Evolutionary conservation across 2,329 filamentous ascomycete species (phyloP).

Genomic region (Sordariomycetes sp.): DNA sequence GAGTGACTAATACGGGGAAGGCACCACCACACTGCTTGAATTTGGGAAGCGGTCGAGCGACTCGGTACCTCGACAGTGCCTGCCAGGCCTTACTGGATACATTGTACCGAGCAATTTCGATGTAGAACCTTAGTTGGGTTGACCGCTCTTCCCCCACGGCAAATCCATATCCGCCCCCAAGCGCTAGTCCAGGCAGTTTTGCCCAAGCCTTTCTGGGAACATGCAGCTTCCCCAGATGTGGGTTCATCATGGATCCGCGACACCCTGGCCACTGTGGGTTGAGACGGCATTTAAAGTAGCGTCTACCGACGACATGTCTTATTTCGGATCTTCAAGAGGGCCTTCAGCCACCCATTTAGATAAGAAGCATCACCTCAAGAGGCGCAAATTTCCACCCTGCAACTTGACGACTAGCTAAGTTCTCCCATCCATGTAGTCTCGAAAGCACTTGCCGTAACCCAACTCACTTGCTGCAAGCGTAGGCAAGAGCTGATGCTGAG

Average conservation of each 20-base stretch:
- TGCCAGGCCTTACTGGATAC: background rate
- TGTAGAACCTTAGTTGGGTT: background rate
- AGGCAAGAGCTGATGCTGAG: background rate
- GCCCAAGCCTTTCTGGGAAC: background rate
- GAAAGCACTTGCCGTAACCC: background rate
- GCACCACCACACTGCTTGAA: background rate
- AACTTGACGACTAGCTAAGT: background rate
- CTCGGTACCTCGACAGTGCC: background rate
- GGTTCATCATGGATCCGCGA: background rate
- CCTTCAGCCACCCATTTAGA: background rate
- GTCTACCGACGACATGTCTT: background rate
- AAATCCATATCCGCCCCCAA: background rate
- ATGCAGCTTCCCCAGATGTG: background rate
- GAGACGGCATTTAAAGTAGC: background rate
- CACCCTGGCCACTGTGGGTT: background rate
- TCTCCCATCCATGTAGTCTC: background rate
- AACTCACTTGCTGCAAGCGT: background rate
- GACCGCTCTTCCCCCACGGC: background rate
- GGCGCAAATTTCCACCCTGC: background rate
- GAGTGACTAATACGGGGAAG: background rate
- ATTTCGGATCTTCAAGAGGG: no score
- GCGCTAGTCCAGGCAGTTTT: background rate
- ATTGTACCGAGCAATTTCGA: background rate
- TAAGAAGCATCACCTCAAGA: no score
- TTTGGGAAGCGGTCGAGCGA: background rate